These are phyloP conservation scores for Penicillium oxalicum DNA, from an alignment of 2,329 filamentous ascomycete genomes.

Conservation along the genomic window DNA sequence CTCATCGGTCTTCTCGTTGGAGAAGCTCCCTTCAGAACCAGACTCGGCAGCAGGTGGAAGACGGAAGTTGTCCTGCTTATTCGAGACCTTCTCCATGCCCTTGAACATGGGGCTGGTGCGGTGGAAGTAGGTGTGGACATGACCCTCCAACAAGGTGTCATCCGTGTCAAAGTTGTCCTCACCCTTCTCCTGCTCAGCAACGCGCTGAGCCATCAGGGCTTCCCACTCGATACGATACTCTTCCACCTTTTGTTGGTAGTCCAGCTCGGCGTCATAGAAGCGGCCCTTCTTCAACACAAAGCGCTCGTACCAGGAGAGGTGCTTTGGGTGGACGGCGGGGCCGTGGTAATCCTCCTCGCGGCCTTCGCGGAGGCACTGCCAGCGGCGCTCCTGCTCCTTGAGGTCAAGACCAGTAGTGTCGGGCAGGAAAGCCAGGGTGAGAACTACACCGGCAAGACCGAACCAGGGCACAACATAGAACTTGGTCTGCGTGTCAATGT, in stretches of 20 bases:
- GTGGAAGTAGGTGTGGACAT: conserved; percentile 51
- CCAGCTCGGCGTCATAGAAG: conserved; percentile 72
- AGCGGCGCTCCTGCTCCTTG: conserved; percentile 94
- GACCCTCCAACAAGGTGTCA: conserved; percentile 44
- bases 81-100: conserved; percentile 28
- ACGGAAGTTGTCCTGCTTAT: conserved; percentile 28
- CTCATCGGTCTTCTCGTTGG: conserved; percentile 20
- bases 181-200: conserved; percentile 43
- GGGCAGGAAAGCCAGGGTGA: conserved; percentile 84
- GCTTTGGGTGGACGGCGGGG: conserved; percentile 81
- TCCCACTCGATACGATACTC: conserved; percentile 66
- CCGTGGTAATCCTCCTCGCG: conserved; percentile 82
- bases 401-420: conserved; percentile 94
- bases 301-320: conserved; percentile 84
- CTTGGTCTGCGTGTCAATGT: conserved; percentile 76
- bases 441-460: conserved; percentile 74
- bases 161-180: conserved; percentile 35
- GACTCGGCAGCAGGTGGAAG: conserved; percentile 32
- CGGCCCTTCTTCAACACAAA: conserved; percentile 65
- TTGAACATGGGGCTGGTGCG: conserved; percentile 45
- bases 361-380: conserved; percentile 76
- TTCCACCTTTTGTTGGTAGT: conserved; percentile 76
- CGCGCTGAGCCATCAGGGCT: conserved; percentile 42
- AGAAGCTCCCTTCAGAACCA: conserved; percentile 16
- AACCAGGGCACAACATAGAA: conserved; percentile 96